phyloP scores from a whole-genome alignment of 495 filamentous ascomycete species.

The Xylaria cubensis region DNA sequence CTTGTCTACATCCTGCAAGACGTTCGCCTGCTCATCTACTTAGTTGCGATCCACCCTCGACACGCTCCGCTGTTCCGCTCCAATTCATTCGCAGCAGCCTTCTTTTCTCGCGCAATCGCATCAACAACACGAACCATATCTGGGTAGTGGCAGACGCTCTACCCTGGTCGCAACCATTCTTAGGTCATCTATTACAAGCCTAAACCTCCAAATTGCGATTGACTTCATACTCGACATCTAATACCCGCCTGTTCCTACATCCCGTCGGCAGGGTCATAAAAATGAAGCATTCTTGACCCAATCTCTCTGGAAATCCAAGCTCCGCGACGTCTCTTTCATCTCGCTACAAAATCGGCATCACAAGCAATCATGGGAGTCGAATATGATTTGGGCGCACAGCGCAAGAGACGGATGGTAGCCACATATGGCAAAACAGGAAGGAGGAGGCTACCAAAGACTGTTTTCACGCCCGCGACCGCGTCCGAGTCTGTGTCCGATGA shows the following conservation, averaged over 20 bases:
- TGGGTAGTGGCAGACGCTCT: neutral
- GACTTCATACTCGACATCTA: neutral
- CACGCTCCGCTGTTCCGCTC: slow-evolving; percentile 11
- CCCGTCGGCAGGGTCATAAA: slow-evolving; percentile 3
- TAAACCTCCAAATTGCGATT: slow-evolving; percentile 8
- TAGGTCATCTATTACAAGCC: neutral
- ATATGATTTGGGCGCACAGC: slow-evolving; percentile 45
- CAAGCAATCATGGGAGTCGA: slow-evolving; percentile 40
- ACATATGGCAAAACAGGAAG: slow-evolving; percentile 51
- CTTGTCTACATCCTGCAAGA: neutral
- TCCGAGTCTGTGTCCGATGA: slow-evolving; percentile 42
- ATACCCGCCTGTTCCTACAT: neutral
- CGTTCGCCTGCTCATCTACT: neutral
- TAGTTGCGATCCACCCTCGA: neutral
- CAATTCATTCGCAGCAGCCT: slow-evolving; percentile 3
- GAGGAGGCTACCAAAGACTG: slow-evolving; percentile 38
- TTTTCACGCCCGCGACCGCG: slow-evolving; percentile 31
- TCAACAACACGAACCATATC: neutral
- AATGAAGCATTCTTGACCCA: slow-evolving; percentile 22
- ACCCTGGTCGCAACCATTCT: neutral
- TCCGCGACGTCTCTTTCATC: neutral
- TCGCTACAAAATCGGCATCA: neutral
- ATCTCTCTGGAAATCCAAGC: neutral
- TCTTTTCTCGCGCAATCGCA: neutral
- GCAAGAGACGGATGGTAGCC: slow-evolving; percentile 41